Evolutionary conservation across 306 rosid species (phyloP), one percentile per base, ranked within the genome.

Genomic region (Ammopiptanthus mongolicus): DNA sequence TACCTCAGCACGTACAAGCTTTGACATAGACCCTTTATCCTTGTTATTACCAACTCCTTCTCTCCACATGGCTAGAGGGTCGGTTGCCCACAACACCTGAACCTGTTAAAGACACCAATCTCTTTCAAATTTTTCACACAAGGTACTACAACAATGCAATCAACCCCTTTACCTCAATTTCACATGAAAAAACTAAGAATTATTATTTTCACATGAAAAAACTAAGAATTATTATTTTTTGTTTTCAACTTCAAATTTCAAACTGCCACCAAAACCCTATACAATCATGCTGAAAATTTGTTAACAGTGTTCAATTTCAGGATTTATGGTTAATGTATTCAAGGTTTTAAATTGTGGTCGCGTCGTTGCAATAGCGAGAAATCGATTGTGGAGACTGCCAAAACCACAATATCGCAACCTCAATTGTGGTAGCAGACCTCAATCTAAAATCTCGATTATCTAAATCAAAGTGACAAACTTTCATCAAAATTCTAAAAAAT

Each of bases 21-120:
- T 94, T n/a, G 97, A 94, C 25, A 69, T 81, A 0, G 91, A 84
- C 15, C 83, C 87, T 8, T 74, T 83, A 23, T 68, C 89, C 79
- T 83, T 89, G 73, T 80, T 83, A 21, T 73, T 82, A 41, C 88
- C 90, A 79, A 93, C 79, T 77, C 98, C 98, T 88, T 93, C 88
- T 61, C 96, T 85, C 98, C 98, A 93, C 80, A 87, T 85, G 10
- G 90, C 93, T 29, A 84, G 77, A 60, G 94, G 96, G 71, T 94
- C 98, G 0, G 92, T 88, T 51, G 96, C 96, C 97, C 98, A 93
- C 78, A 93, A 21, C 14, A 93, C 97, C 80, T 89, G 84, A 62
- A 91, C 88, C 98, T 91, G 88, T 75, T 60, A 31, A 44, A 52
- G 15, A 14, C 25, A 71, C 51, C 28, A 22, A 59, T 28, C 37